Base-by-base conservation (phyloP, 768 basidiomycete genomes). In the Leccinellum rugosiceps region DNA sequence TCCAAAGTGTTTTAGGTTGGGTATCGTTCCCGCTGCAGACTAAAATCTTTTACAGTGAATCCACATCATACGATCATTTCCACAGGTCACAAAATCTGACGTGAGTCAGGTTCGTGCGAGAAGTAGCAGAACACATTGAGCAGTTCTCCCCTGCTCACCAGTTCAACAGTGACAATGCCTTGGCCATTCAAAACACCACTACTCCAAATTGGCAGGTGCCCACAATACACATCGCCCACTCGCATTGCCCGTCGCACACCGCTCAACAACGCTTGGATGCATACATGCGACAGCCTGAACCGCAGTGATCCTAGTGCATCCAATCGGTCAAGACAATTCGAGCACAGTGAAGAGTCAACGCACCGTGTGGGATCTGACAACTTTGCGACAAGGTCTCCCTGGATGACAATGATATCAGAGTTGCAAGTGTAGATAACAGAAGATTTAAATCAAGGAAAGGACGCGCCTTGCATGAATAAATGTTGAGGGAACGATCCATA, bases 221-320 rank as follows among this genome's bases (percentile, higher is more conserved):
- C 92, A 94, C 11, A 94, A 72, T 13, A 89, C 81, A 68, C 91
- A 92, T 53, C 88, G 79, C 26, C 92, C 92, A 58, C 84, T 88
- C 2, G 71, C 92, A 65, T 91, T 93, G 21, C 90, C 92, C 46
- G 82, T 90, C 4, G 80, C 91, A 23, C 79, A 87, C 26, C 92
- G 81, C 64, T 89, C 90, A 3, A 90, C 77, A 21, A 90, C 73
- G 55, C 68, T 85, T 0, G 92, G 91, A 68, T 93, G 92, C 14
- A 88, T 90, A 63, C 87, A 89, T 8, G 92, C 90, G n/a, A 93
- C 92, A n/a, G 92, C 90, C 72, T 92, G 92, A 4, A 87, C 86
- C 1, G 92, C 91, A 21, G 87, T 83, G 58, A 93, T 86, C 61
- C 88, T 92, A 59, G 11, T 11, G 2, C 10, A 13, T 3, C 4